Conservation (phyloP, 2,329 filamentous ascomycete species). For the Coleophoma eucalyptorum region DNA sequence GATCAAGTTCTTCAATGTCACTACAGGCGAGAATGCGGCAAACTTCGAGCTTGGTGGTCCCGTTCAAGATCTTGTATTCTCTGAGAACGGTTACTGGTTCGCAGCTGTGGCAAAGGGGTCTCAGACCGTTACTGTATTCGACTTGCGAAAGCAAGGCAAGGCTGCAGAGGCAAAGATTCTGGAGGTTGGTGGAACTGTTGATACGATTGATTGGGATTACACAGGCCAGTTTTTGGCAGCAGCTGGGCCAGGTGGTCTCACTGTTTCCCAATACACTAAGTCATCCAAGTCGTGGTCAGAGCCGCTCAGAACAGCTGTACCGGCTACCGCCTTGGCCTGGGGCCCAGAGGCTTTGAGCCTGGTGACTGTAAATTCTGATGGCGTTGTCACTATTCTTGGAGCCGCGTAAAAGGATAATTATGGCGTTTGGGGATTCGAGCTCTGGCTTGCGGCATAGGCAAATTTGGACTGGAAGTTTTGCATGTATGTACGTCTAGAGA, state of each 20-base stretch:
- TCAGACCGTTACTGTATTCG: conserved; percentile 80
- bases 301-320: conserved; percentile 71
- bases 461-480: conserved; percentile 12
- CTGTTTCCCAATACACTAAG: conserved; percentile 89
- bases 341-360: conserved; percentile 70
- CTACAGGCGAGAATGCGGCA: conserved; percentile 71
- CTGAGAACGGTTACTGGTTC: conserved; percentile 96
- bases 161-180: conserved; percentile 78
- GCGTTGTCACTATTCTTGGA: conserved; percentile 70
- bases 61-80: conserved; percentile 77
- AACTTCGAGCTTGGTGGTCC: conserved; percentile 67
- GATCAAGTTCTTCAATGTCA: conserved; percentile 87
- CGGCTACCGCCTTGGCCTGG: conserved; percentile 74
- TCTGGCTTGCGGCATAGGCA: conserved; percentile 17
- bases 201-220: conserved; percentile 85
- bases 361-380: conserved; percentile 70
- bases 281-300: conserved; percentile 85
- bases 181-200: conserved; percentile 75
- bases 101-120: conserved; percentile 77
- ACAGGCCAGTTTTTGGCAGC: conserved; percentile 89
- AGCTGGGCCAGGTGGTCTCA: conserved; percentile 74
- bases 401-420: conserved; percentile 33
- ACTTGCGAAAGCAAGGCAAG: conserved; percentile 86
- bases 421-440: conserved; percentile 16
- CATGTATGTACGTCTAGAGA: conserved; percentile 19